Evolutionary conservation across 2,329 filamentous ascomycete species (phyloP).

Genomic region (Coniella vitis): DNA sequence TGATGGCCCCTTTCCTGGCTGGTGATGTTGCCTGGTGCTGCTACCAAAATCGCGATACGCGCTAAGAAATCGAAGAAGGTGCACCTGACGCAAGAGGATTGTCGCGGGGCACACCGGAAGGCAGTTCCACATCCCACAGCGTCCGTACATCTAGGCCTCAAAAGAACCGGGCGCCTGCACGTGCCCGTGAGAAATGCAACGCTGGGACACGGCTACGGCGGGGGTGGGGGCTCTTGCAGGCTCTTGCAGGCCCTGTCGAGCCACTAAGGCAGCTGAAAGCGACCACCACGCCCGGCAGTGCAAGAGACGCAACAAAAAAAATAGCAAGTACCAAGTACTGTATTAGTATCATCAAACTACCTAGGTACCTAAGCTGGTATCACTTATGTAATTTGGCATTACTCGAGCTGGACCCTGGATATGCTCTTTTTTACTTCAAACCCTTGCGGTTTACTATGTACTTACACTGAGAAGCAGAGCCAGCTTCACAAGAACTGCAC

Average conservation of each 20-base stretch:
- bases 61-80: slow-evolving; percentile 8
- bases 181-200: slow-evolving; percentile 11
- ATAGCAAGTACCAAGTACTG: too few species aligned
- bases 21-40: neutral
- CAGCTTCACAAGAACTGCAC: too few species aligned
- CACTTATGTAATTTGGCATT: too few species aligned
- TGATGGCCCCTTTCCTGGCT: neutral
- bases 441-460: too few species aligned
- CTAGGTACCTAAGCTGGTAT: too few species aligned
- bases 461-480: too few species aligned
- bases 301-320: too few species aligned
- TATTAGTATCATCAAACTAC: too few species aligned
- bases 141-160: slow-evolving; percentile 9
- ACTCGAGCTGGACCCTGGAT: too few species aligned
- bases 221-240: neutral
- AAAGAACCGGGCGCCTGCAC: slow-evolving; percentile 9
- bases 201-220: neutral
- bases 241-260: too few species aligned
- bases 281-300: neutral
- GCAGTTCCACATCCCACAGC: slow-evolving; percentile 12
- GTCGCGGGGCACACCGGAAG: slow-evolving; percentile 11
- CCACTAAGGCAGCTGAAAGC: neutral
- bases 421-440: too few species aligned
- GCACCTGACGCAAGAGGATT: slow-evolving; percentile 15
- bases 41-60: slow-evolving; percentile 14